These are phyloP conservation scores for Ascochyta viciae-villosae DNA, from an alignment of 2,329 filamentous ascomycete species.

Conservation along the genomic window DNA sequence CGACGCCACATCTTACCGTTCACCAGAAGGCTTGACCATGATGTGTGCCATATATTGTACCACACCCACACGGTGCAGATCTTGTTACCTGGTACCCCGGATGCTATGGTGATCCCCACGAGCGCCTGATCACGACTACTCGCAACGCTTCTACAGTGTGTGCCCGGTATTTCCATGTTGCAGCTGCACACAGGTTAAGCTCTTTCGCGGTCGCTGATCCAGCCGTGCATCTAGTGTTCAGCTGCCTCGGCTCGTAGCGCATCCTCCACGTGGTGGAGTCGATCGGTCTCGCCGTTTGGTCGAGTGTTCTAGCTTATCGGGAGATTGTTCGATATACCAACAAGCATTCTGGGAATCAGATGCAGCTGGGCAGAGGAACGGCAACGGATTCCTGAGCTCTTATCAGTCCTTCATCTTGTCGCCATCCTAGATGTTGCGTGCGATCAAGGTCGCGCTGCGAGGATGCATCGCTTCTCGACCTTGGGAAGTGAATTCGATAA, in stretches of 20 bases:
- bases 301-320: neutral
- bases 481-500: neutral
- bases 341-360: neutral
- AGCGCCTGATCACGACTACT: neutral
- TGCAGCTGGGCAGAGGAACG: neutral
- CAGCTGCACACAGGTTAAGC: neutral
- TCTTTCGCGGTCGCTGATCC: neutral
- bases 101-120: neutral
- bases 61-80: neutral
- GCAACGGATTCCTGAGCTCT: neutral
- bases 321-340: neutral
- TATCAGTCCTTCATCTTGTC: neutral
- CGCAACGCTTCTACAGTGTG: neutral
- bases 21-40: constrained; percentile 1
- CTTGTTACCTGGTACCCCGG: neutral
- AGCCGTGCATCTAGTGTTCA: neutral
- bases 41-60: neutral
- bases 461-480: neutral
- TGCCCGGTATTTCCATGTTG: neutral
- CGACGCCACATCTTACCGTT: constrained; percentile 6
- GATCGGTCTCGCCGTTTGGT: neutral
- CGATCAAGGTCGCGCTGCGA: neutral
- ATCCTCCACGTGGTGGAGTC: neutral
- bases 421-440: neutral
- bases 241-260: neutral